Evolutionary conservation across 1,139 yeast species (phyloP).

Genomic region (Arxiozyma telluris): DNA sequence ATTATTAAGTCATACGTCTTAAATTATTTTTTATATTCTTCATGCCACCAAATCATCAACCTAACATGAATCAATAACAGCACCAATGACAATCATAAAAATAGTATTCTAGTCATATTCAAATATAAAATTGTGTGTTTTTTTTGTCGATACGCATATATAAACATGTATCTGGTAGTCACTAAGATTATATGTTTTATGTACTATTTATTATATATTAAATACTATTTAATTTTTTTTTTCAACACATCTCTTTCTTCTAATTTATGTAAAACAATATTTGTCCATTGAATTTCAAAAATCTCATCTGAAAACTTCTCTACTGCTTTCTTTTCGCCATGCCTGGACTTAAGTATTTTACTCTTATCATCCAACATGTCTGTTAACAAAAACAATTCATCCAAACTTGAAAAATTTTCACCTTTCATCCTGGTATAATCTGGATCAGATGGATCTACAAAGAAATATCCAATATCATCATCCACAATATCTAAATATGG

Average conservation of each 20-base stretch:
- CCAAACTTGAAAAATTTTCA: slow-evolving; percentile 37
- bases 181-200: no score
- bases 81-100: background rate
- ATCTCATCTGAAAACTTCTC: slow-evolving; percentile 60
- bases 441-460: slow-evolving; percentile 61
- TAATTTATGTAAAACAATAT: slow-evolving; percentile 30
- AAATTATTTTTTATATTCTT: background rate
- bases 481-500: slow-evolving; percentile 82
- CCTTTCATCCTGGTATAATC: slow-evolving; percentile 15
- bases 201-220: background rate
- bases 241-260: slow-evolving; percentile 13
- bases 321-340: slow-evolving; percentile 44
- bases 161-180: no score
- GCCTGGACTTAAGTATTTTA: slow-evolving; percentile 35
- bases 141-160: no score
- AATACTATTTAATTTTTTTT: background rate
- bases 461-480: slow-evolving; percentile 61
- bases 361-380: slow-evolving; percentile 24
- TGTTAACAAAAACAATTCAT: slow-evolving; percentile 40
- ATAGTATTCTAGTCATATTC: no score
- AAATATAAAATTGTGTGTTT: no score
- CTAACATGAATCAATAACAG: background rate
- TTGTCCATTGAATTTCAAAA: slow-evolving; percentile 55
- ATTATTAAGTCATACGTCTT: no score
- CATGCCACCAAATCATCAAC: background rate